A percentile compares a stretch with the other conserved stretches of the same genome.
Evolutionary conservation across 306 rosid species (phyloP).

Genomic region (Quercus bicolor): DNA sequence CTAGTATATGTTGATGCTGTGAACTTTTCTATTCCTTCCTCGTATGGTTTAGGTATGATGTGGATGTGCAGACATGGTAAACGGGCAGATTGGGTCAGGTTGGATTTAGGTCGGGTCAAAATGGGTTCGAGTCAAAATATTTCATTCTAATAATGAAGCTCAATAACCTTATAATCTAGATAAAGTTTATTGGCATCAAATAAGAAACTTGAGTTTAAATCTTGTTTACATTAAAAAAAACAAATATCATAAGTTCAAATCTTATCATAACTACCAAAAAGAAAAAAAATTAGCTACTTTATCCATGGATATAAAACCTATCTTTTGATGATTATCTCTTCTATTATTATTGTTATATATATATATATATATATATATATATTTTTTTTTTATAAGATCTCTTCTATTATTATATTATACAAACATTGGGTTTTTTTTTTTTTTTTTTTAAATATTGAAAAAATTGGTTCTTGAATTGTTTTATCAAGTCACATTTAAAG

Average conservation of each 20-base stretch:
- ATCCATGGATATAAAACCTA: not conserved
- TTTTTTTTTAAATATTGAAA: too few species aligned
- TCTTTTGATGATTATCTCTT: not conserved
- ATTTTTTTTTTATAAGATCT: too few species aligned
- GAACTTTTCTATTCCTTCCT: not conserved
- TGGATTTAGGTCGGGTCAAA: too few species aligned
- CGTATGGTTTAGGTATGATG: not conserved
- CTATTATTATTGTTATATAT: too few species aligned
- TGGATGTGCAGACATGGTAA: not conserved
- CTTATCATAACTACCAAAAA: too few species aligned
- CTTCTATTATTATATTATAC: not conserved
- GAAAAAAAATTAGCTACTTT: too few species aligned
- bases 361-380: too few species aligned
- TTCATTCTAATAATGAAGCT: not conserved
- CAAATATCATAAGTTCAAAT: too few species aligned
- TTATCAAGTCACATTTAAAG: not conserved
- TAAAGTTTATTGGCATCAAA: not conserved
- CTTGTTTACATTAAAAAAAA: too few species aligned
- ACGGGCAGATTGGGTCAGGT: too few species aligned
- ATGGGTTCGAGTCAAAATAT: too few species aligned
- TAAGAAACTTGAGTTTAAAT: too few species aligned
- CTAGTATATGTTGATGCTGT: not conserved
- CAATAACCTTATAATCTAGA: not conserved
- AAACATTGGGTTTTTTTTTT: not conserved
- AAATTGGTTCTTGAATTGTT: not conserved